Evolutionary conservation across 2,329 filamentous ascomycete genomes (phyloP).

Genomic region (Ramularia collo-cygni): DNA sequence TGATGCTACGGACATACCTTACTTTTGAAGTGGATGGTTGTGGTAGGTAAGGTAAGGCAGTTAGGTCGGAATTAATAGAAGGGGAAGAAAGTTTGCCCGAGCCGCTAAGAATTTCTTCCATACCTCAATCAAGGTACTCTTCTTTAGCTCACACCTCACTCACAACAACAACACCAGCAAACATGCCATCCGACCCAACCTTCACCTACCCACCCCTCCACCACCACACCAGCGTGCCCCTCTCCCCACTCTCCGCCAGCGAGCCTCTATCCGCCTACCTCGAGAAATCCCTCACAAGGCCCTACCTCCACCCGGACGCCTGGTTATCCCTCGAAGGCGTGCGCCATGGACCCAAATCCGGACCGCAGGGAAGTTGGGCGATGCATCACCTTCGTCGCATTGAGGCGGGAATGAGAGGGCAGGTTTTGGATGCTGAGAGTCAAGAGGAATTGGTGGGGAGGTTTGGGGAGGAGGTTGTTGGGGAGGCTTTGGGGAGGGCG

Average conservation of each 20-base stretch:
- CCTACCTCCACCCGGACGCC: slow-evolving; percentile 45
- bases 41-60: too few relatives aligned
- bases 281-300: slow-evolving; percentile 31
- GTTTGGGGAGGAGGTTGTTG: slow-evolving; percentile 31
- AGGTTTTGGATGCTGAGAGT: slow-evolving; percentile 41
- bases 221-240: neutral
- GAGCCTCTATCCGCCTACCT: slow-evolving; percentile 35
- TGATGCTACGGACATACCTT: too few relatives aligned
- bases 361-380: slow-evolving; percentile 41
- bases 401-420: slow-evolving; percentile 46
- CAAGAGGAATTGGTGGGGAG: slow-evolving; percentile 31
- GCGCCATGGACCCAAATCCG: slow-evolving; percentile 36
- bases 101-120: too few relatives aligned
- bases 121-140: too few relatives aligned
- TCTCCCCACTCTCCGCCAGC: slow-evolving; percentile 4
- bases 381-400: slow-evolving; percentile 49
- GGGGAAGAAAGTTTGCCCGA: too few relatives aligned
- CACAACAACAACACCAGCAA: too few relatives aligned
- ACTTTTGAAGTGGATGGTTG: too few relatives aligned
- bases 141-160: too few relatives aligned
- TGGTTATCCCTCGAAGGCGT: slow-evolving; percentile 38
- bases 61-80: too few relatives aligned
- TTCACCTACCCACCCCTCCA: slow-evolving; percentile 1
- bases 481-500: slow-evolving; percentile 15
- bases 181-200: too few relatives aligned